A percentile compares a stretch with the other conserved stretches of the same genome.
Conservation (phyloP, 83 land plant genomes). For the Diphasiastrum complanatum region DNA sequence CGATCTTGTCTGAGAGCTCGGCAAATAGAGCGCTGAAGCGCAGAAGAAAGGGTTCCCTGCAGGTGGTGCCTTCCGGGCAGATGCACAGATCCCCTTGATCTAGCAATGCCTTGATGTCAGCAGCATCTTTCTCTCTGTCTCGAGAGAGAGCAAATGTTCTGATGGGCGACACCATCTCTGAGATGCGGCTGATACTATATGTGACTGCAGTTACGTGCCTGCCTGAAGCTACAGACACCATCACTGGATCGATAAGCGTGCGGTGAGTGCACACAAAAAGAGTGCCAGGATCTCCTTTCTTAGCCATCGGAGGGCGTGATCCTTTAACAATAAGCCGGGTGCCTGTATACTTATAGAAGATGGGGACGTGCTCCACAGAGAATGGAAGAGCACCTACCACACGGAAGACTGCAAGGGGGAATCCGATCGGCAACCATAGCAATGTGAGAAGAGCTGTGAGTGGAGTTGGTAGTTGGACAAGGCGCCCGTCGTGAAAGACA, state of each 20-base stretch:
- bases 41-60: constrained; percentile 31
- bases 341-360: constrained; percentile 15
- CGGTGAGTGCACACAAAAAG: constrained; percentile 27
- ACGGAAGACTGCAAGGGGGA: constrained; percentile 19
- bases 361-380: constrained; percentile 4
- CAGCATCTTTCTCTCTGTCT: constrained; percentile 19
- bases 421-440: constrained; percentile 29
- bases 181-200: constrained; percentile 21
- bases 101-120: constrained; percentile 16
- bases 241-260: constrained; percentile 22
- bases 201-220: constrained; percentile 19
- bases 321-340: constrained; percentile 25
- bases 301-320: constrained; percentile 8
- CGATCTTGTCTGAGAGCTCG: constrained; percentile 23
- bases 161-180: constrained; percentile 26
- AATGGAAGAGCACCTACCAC: constrained; percentile 11
- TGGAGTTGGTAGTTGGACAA: constrained; percentile 29
- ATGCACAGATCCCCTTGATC: constrained; percentile 19
- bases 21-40: constrained; percentile 34
- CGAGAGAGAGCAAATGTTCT: constrained; percentile 18
- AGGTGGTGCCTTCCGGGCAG: constrained; percentile 38
- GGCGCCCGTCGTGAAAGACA: constrained; percentile 35
- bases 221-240: constrained; percentile 19
- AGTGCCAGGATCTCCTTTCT: constrained; percentile 1
- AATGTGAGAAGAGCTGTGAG: constrained; percentile 13